Percentiles rank a stretch among this genome's conserved stretches.
Evolutionary conservation across 202 grass and related monocot genomes (phyloP).

Genomic region (Schoenoplectus triqueter): DNA sequence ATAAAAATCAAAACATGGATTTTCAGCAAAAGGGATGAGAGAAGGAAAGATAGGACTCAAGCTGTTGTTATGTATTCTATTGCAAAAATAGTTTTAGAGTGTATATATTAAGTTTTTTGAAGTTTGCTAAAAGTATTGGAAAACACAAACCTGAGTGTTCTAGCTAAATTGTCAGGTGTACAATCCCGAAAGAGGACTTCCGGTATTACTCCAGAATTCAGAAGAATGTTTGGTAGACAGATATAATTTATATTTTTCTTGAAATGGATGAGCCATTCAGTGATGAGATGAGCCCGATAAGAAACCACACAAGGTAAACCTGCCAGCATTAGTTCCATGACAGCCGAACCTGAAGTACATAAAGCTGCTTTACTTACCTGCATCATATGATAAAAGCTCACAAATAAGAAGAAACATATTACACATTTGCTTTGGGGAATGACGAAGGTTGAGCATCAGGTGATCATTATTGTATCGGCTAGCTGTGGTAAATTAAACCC

Average conservation of each 20-base stretch:
- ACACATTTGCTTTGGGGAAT: neutral
- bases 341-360: constrained; percentile 91
- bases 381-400: constrained; percentile 44
- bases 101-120: neutral
- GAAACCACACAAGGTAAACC: constrained; percentile 82
- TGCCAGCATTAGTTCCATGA: constrained; percentile 85
- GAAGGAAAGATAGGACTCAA: constrained; percentile 23
- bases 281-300: constrained; percentile 87
- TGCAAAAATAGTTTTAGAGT: neutral
- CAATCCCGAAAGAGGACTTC: constrained; percentile 56
- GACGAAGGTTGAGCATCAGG: neutral
- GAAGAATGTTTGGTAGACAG: constrained; percentile 81
- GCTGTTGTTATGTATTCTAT: constrained; percentile 24
- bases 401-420: constrained; percentile 25
- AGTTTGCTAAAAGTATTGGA: constrained; percentile 30
- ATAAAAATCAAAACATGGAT: constrained; percentile 32
- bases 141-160: constrained; percentile 61
- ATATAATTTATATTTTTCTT: constrained; percentile 86
- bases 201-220: constrained; percentile 70
- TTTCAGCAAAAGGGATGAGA: constrained; percentile 33
- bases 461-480: neutral
- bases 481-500: neutral
- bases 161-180: too few species aligned
- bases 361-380: constrained; percentile 91
- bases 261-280: constrained; percentile 75